Conservation (phyloP, 208 protist genomes). For the Trypanosoma melophagium region DNA sequence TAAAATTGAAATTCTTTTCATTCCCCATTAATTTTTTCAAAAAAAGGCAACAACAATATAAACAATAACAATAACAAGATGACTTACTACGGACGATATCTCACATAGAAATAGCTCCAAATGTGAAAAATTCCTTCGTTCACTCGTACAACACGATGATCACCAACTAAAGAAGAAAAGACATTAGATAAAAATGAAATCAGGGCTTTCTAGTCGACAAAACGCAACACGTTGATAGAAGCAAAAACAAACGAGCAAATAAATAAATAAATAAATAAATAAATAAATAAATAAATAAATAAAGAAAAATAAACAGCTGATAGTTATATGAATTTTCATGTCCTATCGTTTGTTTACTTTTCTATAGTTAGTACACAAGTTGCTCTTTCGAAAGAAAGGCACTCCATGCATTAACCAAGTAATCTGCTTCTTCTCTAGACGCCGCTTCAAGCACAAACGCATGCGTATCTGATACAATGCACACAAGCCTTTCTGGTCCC, state of each 20-base stretch:
- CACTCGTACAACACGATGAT: not conserved
- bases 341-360: conserved; percentile 4
- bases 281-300: not conserved
- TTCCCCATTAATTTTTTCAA: no score
- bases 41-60: no score
- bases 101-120: not conserved
- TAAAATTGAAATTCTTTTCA: no score
- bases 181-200: not conserved
- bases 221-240: no score
- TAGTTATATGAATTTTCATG: no score
- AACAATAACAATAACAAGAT: not conserved
- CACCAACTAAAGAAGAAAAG: not conserved
- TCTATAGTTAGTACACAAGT: conserved; percentile 3
- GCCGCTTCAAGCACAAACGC: conserved; percentile 57
- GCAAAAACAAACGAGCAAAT: no score
- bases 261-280: not conserved
- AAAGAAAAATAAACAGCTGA: not conserved
- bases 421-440: conserved; percentile 32
- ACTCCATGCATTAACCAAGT: conserved; percentile 36
- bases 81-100: no score
- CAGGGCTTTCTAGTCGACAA: no score
- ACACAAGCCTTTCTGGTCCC: conserved; percentile 39
- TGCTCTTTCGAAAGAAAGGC: conserved; percentile 15
- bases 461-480: conserved; percentile 48
- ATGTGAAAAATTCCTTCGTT: not conserved